Conservation (phyloP, 352 stramenopile genomes). For the Aphanomyces stellatus region DNA sequence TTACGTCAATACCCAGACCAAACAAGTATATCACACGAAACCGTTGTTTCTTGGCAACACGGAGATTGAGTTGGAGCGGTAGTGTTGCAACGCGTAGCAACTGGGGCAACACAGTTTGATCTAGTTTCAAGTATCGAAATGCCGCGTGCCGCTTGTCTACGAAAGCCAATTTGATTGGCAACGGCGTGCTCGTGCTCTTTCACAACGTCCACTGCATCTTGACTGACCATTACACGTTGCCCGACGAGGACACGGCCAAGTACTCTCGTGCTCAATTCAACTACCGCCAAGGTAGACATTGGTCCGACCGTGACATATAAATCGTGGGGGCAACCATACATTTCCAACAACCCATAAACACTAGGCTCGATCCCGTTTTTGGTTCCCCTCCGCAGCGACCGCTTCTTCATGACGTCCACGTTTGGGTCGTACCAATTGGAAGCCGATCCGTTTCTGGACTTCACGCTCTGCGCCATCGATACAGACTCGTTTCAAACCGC, state of each 20-base stretch:
- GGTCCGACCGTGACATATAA: background rate
- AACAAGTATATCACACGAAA: conserved; percentile 8
- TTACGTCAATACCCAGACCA: conserved; percentile 12
- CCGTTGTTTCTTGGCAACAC: conserved; percentile 1
- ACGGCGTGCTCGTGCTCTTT: background rate
- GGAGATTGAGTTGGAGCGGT: conserved; percentile 6
- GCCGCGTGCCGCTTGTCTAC: conserved; percentile 5
- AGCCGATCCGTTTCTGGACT: background rate
- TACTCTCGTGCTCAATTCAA: conserved; percentile 8
- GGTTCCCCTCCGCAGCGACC: conserved; percentile 1
- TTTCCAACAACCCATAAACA: background rate
- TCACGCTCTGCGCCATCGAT: conserved; percentile 4
- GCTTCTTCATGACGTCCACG: conserved; percentile 10
- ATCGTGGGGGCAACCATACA: background rate
- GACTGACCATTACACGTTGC: conserved; percentile 5
- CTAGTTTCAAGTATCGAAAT: conserved; percentile 5
- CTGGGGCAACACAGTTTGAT: too few species aligned
- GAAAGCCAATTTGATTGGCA: conserved; percentile 3
- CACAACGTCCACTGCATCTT: background rate
- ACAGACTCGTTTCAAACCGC: background rate
- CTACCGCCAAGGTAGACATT: background rate
- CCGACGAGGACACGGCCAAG: background rate
- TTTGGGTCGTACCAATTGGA: background rate
- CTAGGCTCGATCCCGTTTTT: conserved; percentile 1
- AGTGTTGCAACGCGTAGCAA: too few species aligned